Evolutionary conservation across 2,329 filamentous ascomycete genomes (phyloP).

Genomic region (Pseudocercospora eumusae): DNA sequence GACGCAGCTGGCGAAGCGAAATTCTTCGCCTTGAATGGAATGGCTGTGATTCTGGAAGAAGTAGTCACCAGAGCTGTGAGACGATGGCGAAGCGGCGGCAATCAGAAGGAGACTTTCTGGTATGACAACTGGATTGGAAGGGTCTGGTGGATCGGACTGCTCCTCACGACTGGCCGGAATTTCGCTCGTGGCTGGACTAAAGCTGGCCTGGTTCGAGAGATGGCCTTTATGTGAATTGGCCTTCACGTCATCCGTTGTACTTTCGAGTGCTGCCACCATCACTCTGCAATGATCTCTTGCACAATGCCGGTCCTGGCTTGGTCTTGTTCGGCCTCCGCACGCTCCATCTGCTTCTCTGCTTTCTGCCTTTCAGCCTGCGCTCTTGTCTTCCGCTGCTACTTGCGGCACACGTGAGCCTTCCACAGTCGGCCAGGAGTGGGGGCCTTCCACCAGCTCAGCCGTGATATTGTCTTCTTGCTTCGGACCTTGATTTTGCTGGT

Average conservation of each 20-base stretch:
- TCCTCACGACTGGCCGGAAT: slow-evolving; percentile 46
- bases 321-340: not conserved
- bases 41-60: slow-evolving; percentile 37
- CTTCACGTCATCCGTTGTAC: not conserved
- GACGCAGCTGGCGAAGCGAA: slow-evolving; percentile 38
- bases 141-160: slow-evolving; percentile 45
- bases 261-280: not conserved
- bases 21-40: slow-evolving; percentile 39
- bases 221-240: slow-evolving; percentile 36
- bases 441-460: not conserved
- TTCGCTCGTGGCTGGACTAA: slow-evolving; percentile 49
- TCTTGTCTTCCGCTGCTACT: not conserved
- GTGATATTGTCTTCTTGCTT: not conserved
- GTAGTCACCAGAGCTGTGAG: slow-evolving; percentile 28
- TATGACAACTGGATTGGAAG: slow-evolving; percentile 42
- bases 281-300: not conserved
- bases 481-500: not conserved
- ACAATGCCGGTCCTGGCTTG: not conserved
- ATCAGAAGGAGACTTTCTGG: slow-evolving; percentile 30
- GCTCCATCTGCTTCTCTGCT: not conserved
- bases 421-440: not conserved
- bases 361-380: not conserved
- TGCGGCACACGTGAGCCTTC: not conserved
- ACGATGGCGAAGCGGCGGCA: slow-evolving; percentile 26
- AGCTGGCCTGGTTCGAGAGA: slow-evolving; percentile 45